phyloP scores from a whole-genome alignment of 495 filamentous ascomycete species.

The Tricharina praecox region DNA sequence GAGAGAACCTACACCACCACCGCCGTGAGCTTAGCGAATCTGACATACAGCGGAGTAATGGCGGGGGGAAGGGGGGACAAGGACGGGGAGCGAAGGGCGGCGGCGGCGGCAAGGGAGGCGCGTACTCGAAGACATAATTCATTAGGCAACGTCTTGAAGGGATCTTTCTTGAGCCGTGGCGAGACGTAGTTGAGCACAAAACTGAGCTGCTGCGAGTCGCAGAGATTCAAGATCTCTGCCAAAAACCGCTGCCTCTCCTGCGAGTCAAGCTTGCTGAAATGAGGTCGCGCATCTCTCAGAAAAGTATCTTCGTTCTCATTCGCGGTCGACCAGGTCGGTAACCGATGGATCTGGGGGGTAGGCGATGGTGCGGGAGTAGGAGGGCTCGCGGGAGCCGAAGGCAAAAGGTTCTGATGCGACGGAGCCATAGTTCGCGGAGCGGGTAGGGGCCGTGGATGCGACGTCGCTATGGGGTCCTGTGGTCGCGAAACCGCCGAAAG shows the following conservation, averaged over 20 bases:
- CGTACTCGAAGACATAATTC: slow-evolving; percentile 77
- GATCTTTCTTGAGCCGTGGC: slow-evolving; percentile 86
- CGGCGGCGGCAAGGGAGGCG: slow-evolving; percentile 9
- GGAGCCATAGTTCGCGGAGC: slow-evolving; percentile 26
- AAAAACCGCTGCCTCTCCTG: slow-evolving; percentile 45
- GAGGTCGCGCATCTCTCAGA: slow-evolving; percentile 24
- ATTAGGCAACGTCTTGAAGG: slow-evolving; percentile 73
- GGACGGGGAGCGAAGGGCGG: too few species aligned
- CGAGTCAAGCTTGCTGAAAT: slow-evolving; percentile 25
- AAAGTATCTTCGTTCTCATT: slow-evolving; percentile 26
- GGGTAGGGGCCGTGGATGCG: slow-evolving; percentile 25
- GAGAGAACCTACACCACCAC: slow-evolving; percentile 51
- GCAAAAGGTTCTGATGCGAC: slow-evolving; percentile 25
- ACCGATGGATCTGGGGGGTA: slow-evolving; percentile 25
- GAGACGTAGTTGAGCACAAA: slow-evolving; percentile 89
- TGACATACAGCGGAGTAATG: too few species aligned
- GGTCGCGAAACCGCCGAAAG: slow-evolving; percentile 12
- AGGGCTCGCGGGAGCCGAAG: slow-evolving; percentile 26
- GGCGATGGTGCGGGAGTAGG: slow-evolving; percentile 26
- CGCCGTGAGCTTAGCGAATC: slow-evolving; percentile 3
- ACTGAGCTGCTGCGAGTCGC: slow-evolving; percentile 83
- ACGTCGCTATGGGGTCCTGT: slow-evolving; percentile 19
- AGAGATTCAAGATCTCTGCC: slow-evolving; percentile 72
- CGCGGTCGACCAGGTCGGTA: slow-evolving; percentile 27
- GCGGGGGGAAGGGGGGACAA: too few species aligned